phyloP scores from a whole-genome alignment of 805 yeast species.

The Zygosaccharomyces lentus region DNA sequence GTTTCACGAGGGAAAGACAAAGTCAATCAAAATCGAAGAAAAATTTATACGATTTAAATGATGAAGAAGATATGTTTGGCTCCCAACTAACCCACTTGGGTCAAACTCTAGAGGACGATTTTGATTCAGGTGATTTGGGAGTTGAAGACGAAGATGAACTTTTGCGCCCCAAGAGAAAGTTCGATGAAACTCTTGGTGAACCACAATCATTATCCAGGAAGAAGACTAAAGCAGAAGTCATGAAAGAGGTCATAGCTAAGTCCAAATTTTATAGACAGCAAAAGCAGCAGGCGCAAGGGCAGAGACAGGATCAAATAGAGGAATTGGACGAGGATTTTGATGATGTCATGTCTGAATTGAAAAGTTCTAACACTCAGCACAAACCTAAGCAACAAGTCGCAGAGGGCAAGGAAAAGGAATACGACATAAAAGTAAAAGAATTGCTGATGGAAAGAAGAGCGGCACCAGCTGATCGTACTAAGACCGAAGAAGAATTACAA shows the following conservation, averaged over 20 bases:
- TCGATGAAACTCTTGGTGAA: conserved; percentile 38
- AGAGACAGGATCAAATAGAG: conserved; percentile 54
- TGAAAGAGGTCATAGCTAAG: conserved; percentile 81
- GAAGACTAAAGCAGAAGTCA: conserved; percentile 77
- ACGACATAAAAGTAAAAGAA: conserved; percentile 63
- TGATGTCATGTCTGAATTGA: conserved; percentile 58
- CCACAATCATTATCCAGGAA: conserved; percentile 47
- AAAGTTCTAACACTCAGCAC: conserved; percentile 19
- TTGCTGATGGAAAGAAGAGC: conserved; percentile 69
- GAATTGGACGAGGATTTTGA: conserved; percentile 72
- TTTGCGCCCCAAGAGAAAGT: conserved; percentile 25
- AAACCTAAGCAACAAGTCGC: conserved; percentile 33
- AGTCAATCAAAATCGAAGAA: conserved; percentile 49
- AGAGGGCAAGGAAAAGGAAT: conserved; percentile 42
- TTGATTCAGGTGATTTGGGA: conserved; percentile 45
- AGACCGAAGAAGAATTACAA: conserved; percentile 66
- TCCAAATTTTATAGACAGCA: conserved; percentile 73
- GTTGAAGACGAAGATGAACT: conserved; percentile 35
- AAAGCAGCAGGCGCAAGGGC: conserved; percentile 62
- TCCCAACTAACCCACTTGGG: conserved; percentile 74
- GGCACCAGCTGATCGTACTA: conserved; percentile 76
- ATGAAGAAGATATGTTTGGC: conserved; percentile 42
- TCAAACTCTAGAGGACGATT: conserved; percentile 55
- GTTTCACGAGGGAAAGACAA: conserved; percentile 88
- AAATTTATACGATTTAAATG: conserved; percentile 70